Evolutionary conservation across 768 basidiomycete species (phyloP).

Genomic region (Cystobasidium tubakii): DNA sequence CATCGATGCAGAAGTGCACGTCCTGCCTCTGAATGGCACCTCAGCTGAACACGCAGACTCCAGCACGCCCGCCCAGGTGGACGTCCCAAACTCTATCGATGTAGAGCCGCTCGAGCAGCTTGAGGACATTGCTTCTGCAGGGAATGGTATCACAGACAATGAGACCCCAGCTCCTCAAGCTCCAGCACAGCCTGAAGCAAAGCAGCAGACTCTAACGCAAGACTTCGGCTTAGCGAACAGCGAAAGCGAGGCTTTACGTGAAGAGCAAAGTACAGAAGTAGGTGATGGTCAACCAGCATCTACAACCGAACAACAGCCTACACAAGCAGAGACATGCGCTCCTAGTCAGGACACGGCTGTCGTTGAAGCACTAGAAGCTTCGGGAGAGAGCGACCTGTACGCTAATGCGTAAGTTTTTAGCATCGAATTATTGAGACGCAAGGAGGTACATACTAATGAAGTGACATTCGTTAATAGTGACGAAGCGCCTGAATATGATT

Average conservation of each 20-base stretch:
- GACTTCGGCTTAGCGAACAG: neutral
- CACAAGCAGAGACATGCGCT: neutral
- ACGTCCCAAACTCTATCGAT: neutral
- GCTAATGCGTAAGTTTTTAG: conserved; percentile 18
- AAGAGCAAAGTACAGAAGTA: neutral
- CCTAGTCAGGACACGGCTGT: neutral
- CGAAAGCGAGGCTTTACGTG: neutral
- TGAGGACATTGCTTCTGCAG: neutral
- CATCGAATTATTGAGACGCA: neutral
- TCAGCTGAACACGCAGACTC: neutral
- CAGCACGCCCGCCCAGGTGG: neutral
- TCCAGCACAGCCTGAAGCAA: neutral
- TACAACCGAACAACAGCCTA: neutral
- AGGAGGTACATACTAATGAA: neutral
- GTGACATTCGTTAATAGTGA: neutral
- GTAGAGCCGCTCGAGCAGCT: neutral
- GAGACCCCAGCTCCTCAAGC: neutral
- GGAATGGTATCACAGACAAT: conserved; percentile 6
- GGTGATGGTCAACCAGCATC: neutral
- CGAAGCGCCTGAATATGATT: conserved; percentile 7
- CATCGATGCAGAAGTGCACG: conserved; percentile 2
- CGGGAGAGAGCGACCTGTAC: neutral
- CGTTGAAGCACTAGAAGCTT: neutral
- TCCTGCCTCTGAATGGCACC: neutral
- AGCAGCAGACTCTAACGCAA: neutral